Conservation (phyloP, 495 filamentous ascomycete genomes). For the Annulohypoxylon nitens region DNA sequence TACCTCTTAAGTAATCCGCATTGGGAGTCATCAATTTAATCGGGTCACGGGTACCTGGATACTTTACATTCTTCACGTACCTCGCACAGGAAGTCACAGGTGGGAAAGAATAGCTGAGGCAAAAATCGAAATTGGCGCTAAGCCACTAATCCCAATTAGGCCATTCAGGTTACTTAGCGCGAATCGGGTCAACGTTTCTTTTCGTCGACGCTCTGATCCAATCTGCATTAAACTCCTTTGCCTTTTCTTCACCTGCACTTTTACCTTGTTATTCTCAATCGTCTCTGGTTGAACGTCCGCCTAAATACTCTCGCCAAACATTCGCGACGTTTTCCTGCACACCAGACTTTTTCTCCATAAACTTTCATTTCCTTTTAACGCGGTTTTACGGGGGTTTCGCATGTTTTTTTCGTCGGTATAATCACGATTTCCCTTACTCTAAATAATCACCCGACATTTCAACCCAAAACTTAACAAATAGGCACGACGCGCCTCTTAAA, state of each 20-base stretch:
- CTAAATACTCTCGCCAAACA: conserved; percentile 14
- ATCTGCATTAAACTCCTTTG: conserved; percentile 49
- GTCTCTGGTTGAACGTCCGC: conserved; percentile 36
- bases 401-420: conserved; percentile 35
- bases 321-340: conserved; percentile 15
- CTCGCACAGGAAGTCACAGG: neutral
- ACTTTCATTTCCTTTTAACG: conserved; percentile 21
- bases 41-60: too few relatives aligned
- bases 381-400: conserved; percentile 31
- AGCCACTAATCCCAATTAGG: conserved; percentile 33
- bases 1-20: conserved; percentile 24
- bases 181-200: conserved; percentile 47
- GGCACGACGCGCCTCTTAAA: conserved; percentile 32
- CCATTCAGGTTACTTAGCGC: conserved; percentile 33
- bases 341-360: neutral
- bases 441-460: conserved; percentile 48
- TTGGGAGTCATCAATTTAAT: neutral
- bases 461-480: conserved; percentile 41
- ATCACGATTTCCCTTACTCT: conserved; percentile 24
- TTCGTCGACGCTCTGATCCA: conserved; percentile 42
- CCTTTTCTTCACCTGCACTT: conserved; percentile 48
- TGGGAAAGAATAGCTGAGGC: conserved; percentile 29
- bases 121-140: conserved; percentile 46
- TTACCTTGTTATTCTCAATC: conserved; percentile 43
- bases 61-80: neutral